These are phyloP conservation scores for Dinochytrium kinnereticum DNA, from an alignment of 371 early-diverging fungal genomes.

Conservation along the genomic window DNA sequence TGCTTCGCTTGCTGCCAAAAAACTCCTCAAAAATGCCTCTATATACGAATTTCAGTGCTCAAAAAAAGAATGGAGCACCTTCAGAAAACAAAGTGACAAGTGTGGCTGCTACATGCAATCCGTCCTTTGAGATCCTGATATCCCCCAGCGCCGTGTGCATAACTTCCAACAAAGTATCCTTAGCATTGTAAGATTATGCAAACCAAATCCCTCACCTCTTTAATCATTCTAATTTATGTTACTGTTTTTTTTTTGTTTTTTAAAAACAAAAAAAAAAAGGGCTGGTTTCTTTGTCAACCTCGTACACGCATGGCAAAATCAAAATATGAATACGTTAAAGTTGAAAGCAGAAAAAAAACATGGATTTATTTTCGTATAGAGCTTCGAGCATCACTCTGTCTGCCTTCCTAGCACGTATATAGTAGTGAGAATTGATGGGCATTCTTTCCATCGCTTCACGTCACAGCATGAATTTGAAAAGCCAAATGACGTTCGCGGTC, in stretches of 20 bases:
- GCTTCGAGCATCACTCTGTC: slow-evolving; percentile 78
- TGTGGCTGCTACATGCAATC: background rate
- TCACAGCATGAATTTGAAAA: slow-evolving; percentile 82
- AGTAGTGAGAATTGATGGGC: slow-evolving; percentile 93
- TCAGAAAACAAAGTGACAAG: background rate
- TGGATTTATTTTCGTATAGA: slow-evolving; percentile 14
- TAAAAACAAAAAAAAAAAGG: too few species aligned
- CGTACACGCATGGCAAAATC: slow-evolving; percentile 51
- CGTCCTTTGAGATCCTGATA: background rate
- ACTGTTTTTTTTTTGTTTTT: too few species aligned
- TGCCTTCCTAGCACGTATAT: slow-evolving; percentile 85
- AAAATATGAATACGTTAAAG: slow-evolving; percentile 91
- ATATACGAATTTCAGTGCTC: too few species aligned
- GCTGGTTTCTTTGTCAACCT: background rate
- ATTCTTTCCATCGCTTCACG: slow-evolving; percentile 91
- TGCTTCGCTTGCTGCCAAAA: background rate
- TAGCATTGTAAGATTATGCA: background rate
- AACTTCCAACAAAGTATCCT: background rate
- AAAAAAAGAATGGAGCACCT: background rate
- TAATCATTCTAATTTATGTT: background rate
- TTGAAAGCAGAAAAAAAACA: slow-evolving; percentile 8
- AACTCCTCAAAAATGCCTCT: background rate
- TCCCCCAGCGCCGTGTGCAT: background rate
- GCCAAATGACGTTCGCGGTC: slow-evolving; percentile 88
- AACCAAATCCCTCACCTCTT: too few species aligned